phyloP scores from a whole-genome alignment of 805 yeast species.

The Pichia gijzeniarum region DNA sequence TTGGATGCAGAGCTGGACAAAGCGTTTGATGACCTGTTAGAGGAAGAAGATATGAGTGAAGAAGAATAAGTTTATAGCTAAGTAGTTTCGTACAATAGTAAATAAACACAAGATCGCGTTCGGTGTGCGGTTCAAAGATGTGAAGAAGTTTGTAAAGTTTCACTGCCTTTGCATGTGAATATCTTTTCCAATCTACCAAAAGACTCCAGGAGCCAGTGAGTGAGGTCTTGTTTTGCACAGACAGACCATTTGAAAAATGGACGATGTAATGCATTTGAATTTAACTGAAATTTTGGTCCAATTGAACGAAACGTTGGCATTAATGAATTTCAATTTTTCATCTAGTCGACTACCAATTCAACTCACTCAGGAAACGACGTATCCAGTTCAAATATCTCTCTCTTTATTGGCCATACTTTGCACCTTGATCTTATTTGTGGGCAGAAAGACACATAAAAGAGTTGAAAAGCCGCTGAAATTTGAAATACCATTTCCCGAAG shows the following conservation, averaged over 20 bases:
- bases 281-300: slow-evolving; percentile 19
- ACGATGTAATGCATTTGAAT: slow-evolving; percentile 11
- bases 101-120: neutral
- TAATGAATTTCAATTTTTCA: slow-evolving; percentile 16
- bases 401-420: slow-evolving; percentile 23
- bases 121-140: no score
- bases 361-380: slow-evolving; percentile 12
- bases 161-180: no score
- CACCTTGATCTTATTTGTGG: slow-evolving; percentile 18
- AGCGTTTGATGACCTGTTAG: slow-evolving; percentile 14
- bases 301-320: slow-evolving; percentile 20
- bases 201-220: neutral
- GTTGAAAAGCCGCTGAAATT: slow-evolving; percentile 38
- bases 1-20: slow-evolving; percentile 8
- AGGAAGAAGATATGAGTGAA: slow-evolving; percentile 25
- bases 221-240: neutral
- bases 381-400: slow-evolving; percentile 27
- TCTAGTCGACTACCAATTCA: slow-evolving; percentile 3
- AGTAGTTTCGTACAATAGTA: neutral
- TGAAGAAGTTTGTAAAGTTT: no score
- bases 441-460: slow-evolving; percentile 22
- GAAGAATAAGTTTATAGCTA: slow-evolving; percentile 17
- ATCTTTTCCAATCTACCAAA: no score
- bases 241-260: neutral
- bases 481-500: slow-evolving; percentile 58